Evolutionary conservation across 768 basidiomycete species (phyloP).

Genomic region (Fomitopsis serialis): DNA sequence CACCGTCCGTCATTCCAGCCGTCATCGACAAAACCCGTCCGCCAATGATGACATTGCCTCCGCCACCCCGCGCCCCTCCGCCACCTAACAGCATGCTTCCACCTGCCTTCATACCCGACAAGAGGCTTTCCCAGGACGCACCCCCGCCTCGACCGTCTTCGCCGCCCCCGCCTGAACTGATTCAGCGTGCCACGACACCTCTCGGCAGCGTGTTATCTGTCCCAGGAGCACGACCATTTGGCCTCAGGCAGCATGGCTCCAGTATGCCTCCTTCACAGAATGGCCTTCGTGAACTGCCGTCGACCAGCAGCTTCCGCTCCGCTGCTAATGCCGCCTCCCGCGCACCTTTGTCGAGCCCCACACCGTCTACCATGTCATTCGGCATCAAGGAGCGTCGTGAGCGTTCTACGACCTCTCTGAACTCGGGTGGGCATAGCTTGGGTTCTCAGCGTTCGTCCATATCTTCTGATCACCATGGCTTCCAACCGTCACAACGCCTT

Average conservation of each 20-base stretch:
- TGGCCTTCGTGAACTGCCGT: constrained; percentile 64
- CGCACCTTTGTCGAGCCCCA: constrained; percentile 39
- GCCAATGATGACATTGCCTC: constrained; percentile 74
- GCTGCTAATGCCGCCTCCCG: constrained; percentile 56
- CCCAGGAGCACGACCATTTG: constrained; percentile 40
- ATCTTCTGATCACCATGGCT: constrained; percentile 67
- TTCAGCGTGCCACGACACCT: constrained; percentile 87
- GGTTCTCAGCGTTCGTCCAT: constrained; percentile 77
- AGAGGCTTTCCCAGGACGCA: constrained; percentile 47
- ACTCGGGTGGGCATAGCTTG: constrained; percentile 57
- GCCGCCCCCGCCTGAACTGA: constrained; percentile 88
- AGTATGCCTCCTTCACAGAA: constrained; percentile 70
- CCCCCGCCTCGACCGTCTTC: constrained; percentile 88
- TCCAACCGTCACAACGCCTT: constrained; percentile 31
- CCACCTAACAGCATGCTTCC: constrained; percentile 75
- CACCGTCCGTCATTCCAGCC: constrained; percentile 50
- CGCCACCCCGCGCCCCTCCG: constrained; percentile 72
- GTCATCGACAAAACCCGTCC: constrained; percentile 74
- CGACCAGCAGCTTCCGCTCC: constrained; percentile 80
- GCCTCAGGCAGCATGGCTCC: constrained; percentile 59
- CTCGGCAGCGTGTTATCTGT: constrained; percentile 61
- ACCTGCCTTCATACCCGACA: constrained; percentile 71
- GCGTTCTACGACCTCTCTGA: constrained; percentile 63
- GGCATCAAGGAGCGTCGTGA: constrained; percentile 47
- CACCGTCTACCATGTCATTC: constrained; percentile 42